Evolutionary conservation across 768 basidiomycete species (phyloP).

Genomic region (Mycena albidolilacea): DNA sequence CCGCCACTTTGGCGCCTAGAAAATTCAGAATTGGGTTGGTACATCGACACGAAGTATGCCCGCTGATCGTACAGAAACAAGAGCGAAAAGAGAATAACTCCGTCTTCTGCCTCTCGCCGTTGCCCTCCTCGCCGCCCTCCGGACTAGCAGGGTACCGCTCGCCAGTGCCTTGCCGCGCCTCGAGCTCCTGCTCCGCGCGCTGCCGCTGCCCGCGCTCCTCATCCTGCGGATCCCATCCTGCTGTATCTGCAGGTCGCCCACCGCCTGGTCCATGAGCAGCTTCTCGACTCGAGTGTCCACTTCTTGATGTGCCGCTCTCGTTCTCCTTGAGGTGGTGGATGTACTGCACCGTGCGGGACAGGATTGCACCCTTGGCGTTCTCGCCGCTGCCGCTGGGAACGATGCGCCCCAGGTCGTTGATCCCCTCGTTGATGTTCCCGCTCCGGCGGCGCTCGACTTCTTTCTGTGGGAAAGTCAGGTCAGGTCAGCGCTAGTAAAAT

Average conservation of each 20-base stretch:
- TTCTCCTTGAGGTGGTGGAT: slow-evolving; percentile 94
- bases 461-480: slow-evolving; percentile 71
- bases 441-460: slow-evolving; percentile 96
- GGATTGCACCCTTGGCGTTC: slow-evolving; percentile 91
- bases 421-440: slow-evolving; percentile 97
- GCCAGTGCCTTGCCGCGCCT: slow-evolving; percentile 64
- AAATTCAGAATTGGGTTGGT: background rate
- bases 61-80: slow-evolving; percentile 15
- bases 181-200: slow-evolving; percentile 76
- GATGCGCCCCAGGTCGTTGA: slow-evolving; percentile 91
- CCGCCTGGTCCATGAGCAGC: slow-evolving; percentile 91
- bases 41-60: background rate
- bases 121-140: slow-evolving; percentile 50
- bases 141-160: slow-evolving; percentile 52
- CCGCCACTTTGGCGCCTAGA: background rate
- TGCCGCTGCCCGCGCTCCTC: slow-evolving; percentile 76
- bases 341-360: slow-evolving; percentile 90
- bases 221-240: slow-evolving; percentile 85
- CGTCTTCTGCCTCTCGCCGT: slow-evolving; percentile 56
- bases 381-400: slow-evolving; percentile 91
- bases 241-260: slow-evolving; percentile 89
- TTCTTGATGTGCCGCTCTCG: slow-evolving; percentile 92
- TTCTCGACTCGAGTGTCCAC: slow-evolving; percentile 97
- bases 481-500: background rate
- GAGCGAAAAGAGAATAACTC: slow-evolving; percentile 47